Evolutionary conservation across 805 yeast species (phyloP), one percentile per base, ranked within the genome.

Genomic region (Metschnikowia gruessii): DNA sequence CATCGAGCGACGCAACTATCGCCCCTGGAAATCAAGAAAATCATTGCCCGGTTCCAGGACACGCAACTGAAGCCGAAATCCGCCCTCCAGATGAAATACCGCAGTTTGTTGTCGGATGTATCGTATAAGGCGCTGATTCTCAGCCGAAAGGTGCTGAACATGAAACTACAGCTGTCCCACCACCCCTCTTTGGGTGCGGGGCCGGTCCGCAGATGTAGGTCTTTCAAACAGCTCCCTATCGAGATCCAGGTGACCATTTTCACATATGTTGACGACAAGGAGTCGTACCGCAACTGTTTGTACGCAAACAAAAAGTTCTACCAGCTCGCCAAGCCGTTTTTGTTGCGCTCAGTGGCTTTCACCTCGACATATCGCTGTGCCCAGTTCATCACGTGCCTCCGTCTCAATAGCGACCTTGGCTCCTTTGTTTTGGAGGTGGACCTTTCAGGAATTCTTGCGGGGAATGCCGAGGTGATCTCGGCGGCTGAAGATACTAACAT

Each of bases 291-390:
- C 56, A 58, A 43, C 55, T 79, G 50, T 59, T 62, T 87, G 12
- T 77, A 75, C 45, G 81, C 83, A 7, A 72, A 74, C 59, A 76
- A 69, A 46, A 57, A 65, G 30, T 75, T 85, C 53, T 76, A 82
- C 59, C 61, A 59, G 29, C 65, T 80, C 6, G 75, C 83, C 2
- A 78, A 80, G 53, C 75, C 75, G 4, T 69, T 74, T 19, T 63
- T 88, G 10, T 89, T 87, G 61, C 58, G 68, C 12, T 50, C 64
- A 7, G 81, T 91, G 3, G 50, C 56, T 12, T 76, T 89, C 53
- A 76, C 80, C 0, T 82, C 95, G 2, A 83, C 91, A 6, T 89
- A 85, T 60, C 69, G 96, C 35, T 77, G 87, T 37, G 94, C 88
- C 0, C 96, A 89, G 63, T 82, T 89, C 56, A 80, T 89, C 4